These are phyloP conservation scores for Cladosporium sp. DNA, from an alignment of 2,329 filamentous ascomycete species.

Conservation along the genomic window DNA sequence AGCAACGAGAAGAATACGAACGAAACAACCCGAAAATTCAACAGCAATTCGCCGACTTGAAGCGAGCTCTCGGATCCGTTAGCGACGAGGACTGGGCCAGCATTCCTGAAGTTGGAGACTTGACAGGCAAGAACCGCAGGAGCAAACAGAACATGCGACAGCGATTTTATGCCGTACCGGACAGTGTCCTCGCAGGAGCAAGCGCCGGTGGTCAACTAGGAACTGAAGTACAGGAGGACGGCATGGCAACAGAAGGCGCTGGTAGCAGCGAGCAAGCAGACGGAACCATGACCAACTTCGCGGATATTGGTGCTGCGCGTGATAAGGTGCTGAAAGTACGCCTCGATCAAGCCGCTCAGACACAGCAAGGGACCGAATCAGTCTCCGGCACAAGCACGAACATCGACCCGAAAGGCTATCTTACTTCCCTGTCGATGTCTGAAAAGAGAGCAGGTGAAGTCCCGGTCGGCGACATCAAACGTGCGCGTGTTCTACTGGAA, in stretches of 20 bases:
- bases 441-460: slow-evolving; percentile 76
- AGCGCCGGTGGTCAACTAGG: slow-evolving; percentile 78
- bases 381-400: slow-evolving; percentile 79
- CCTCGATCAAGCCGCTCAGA: slow-evolving; percentile 79
- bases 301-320: slow-evolving; percentile 91
- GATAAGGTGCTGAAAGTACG: slow-evolving; percentile 95
- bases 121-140: slow-evolving; percentile 90
- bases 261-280: slow-evolving; percentile 57
- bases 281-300: slow-evolving; percentile 96
- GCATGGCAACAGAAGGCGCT: slow-evolving; percentile 41
- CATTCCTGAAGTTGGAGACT: slow-evolving; percentile 90
- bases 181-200: slow-evolving; percentile 88
- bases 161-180: slow-evolving; percentile 92
- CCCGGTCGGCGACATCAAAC: slow-evolving; percentile 91
- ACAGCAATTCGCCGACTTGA: slow-evolving; percentile 94
- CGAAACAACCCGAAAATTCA: slow-evolving; percentile 97
- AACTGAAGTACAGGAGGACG: slow-evolving; percentile 84
- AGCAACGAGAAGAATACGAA: slow-evolving; percentile 93
- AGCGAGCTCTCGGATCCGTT: slow-evolving; percentile 82
- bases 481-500: slow-evolving; percentile 87
- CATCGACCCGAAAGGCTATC: slow-evolving; percentile 93
- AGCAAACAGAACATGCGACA: slow-evolving; percentile 77
- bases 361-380: slow-evolving; percentile 59
- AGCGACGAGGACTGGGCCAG: slow-evolving; percentile 96
- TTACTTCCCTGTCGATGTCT: slow-evolving; percentile 84